Base-by-base conservation (phyloP, 169 alveolate genomes). In the Plasmodium vinckei region DNA sequence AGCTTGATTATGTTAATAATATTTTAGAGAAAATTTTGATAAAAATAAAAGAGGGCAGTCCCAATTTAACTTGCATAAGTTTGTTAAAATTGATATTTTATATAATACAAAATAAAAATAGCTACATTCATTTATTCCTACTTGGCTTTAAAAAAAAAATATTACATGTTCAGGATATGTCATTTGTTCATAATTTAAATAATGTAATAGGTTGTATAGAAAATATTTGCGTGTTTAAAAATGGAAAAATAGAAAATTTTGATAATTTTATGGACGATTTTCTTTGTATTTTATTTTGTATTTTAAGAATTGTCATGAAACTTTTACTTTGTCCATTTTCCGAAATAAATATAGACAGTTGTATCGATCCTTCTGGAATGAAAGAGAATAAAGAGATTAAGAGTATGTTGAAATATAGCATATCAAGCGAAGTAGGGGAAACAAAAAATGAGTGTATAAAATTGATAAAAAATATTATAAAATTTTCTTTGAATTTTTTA, bases 261-360 rank as follows among this genome's bases (percentile, higher is more conserved):
- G 21, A 33, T 57, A 27, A 77, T 21, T 33, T 33, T 33, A 3
- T 33, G 7, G 23, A 15, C 5, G 59, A 51, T 51, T 82, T 82
- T 53, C 82, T 82, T 70, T 56, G 84, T 33, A 25, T 70, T 60
- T 56, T 82, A 19, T 68, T 82, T 46, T 82, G 79, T 23, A 68
- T 60, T 49, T 49, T 82, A 61, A 60, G 44, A 67, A 54, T n/a
- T 67, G 44, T 82, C 2, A 33, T 72, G 72, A 59, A 72, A 3
- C 63, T 27, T 46, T 49, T 67, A 23, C 15, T 65, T 42, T 42
- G 47, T 12, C 21, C 42, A 25, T 21, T 19, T 15, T 23, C 27
- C 70, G 46, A 44, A n/a, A 19, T 9, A 72, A 44, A 15, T 56
- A 9, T 21, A 9, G 44, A 51, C 42, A 19, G 57, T 23, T 2